A percentile compares a stretch with the other conserved stretches of the same genome.
Evolutionary conservation across 2,329 filamentous ascomycete species (phyloP).

Genomic region (Eurotiales sp.): DNA sequence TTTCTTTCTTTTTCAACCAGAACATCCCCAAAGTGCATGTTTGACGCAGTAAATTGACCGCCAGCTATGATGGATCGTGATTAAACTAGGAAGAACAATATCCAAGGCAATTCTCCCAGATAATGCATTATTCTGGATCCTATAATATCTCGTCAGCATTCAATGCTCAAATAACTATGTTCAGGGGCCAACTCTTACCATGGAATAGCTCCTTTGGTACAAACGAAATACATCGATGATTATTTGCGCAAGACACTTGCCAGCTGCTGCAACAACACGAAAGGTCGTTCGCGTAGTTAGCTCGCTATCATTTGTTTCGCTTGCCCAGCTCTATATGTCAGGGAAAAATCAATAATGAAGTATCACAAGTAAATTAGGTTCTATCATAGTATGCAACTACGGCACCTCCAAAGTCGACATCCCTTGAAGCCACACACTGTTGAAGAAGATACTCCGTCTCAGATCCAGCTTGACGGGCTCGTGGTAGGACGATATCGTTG

Average conservation of each 20-base stretch:
- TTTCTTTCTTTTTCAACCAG: too few species aligned
- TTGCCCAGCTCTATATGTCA: not conserved
- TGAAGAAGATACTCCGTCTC: conserved; percentile 52
- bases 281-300: conserved; percentile 49
- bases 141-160: not conserved
- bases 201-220: conserved; percentile 52
- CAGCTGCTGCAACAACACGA: conserved; percentile 53
- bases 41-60: conserved; percentile 41
- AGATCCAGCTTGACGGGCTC: conserved; percentile 6
- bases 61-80: conserved; percentile 30
- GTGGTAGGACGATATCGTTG: too few species aligned
- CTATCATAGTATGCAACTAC: conserved; percentile 32
- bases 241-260: conserved; percentile 47
- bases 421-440: conserved; percentile 51
- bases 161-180: too few species aligned
- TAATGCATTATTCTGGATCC: conserved; percentile 21
- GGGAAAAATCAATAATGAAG: not conserved
- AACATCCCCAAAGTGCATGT: conserved; percentile 49
- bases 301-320: not conserved
- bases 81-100: conserved; percentile 29
- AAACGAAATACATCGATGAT: conserved; percentile 58
- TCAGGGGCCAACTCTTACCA: conserved; percentile 24
- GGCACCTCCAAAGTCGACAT: conserved; percentile 35
- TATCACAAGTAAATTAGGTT: too few species aligned
- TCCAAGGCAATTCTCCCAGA: conserved; percentile 20